A percentile compares a stretch with the other conserved stretches of the same genome.
Evolutionary conservation across 1,284 basidiomycete genomes (phyloP).

Genomic region (Boletus sp.): DNA sequence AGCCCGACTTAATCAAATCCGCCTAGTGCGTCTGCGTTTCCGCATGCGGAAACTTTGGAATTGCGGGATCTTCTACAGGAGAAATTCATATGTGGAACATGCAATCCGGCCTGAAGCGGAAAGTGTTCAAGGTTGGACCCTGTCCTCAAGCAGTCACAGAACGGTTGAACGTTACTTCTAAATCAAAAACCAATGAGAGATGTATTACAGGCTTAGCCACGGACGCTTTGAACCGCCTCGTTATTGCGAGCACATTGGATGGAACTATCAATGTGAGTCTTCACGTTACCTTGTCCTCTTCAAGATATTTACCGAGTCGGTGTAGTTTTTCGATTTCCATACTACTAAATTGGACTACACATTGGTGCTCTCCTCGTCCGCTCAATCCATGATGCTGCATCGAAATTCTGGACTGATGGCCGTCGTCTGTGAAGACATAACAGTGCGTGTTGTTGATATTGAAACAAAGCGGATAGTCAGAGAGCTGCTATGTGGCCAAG

Average conservation of each 20-base stretch:
- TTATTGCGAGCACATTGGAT: slow-evolving; percentile 84
- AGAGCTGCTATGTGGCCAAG: slow-evolving; percentile 70
- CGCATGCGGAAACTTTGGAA: slow-evolving; percentile 94
- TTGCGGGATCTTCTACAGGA: slow-evolving; percentile 79
- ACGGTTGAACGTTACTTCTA: slow-evolving; percentile 38
- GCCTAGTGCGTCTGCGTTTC: slow-evolving; percentile 82
- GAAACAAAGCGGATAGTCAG: slow-evolving; percentile 87
- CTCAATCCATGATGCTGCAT: slow-evolving; percentile 74
- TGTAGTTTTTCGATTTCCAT: slow-evolving; percentile 94
- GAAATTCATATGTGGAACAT: slow-evolving; percentile 89
- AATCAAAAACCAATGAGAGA: slow-evolving; percentile 50
- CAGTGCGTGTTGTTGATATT: slow-evolving; percentile 84
- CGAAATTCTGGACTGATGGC: slow-evolving; percentile 86
- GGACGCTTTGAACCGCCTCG: slow-evolving; percentile 79
- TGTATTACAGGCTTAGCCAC: slow-evolving; percentile 80
- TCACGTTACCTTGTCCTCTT: not conserved
- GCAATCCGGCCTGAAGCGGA: slow-evolving; percentile 89
- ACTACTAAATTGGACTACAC: slow-evolving; percentile 70
- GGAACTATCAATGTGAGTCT: slow-evolving; percentile 80
- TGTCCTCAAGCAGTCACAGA: slow-evolving; percentile 52
- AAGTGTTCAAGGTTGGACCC: slow-evolving; percentile 66
- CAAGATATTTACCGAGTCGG: slow-evolving; percentile 5
- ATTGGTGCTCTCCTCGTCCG: slow-evolving; percentile 63
- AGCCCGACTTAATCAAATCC: slow-evolving; percentile 2
- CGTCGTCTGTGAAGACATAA: slow-evolving; percentile 80